These are phyloP conservation scores for Lentinula raphanica DNA, from an alignment of 768 basidiomycete species.

Conservation along the genomic window DNA sequence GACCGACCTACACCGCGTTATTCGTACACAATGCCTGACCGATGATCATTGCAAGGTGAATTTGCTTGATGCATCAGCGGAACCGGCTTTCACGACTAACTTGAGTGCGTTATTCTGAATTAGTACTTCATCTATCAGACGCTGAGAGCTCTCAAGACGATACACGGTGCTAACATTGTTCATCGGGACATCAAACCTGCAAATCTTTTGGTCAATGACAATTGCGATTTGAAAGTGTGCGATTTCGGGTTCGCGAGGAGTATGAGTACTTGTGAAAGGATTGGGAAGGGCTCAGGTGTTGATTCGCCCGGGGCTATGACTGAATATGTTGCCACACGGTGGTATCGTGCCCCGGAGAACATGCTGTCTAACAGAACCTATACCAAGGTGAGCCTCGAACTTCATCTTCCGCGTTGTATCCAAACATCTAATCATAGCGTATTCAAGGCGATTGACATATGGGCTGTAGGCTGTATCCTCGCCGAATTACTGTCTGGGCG, in stretches of 20 bases:
- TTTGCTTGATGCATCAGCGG: background rate
- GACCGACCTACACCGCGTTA: slow-evolving; percentile 88
- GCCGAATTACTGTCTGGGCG: slow-evolving; percentile 96
- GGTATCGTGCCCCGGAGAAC: slow-evolving; percentile 99
- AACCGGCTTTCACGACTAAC: background rate
- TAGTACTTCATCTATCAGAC: slow-evolving; percentile 95
- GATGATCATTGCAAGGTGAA: slow-evolving; percentile 63
- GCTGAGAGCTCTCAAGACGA: slow-evolving; percentile 88
- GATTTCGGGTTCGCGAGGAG: slow-evolving; percentile 96
- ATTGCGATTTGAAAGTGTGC: slow-evolving; percentile 92
- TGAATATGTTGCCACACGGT: slow-evolving; percentile 95
- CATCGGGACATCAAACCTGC: slow-evolving; percentile 96
- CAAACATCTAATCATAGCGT: slow-evolving; percentile 6
- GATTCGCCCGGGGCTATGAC: slow-evolving; percentile 52
- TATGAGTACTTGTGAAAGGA: slow-evolving; percentile 79
- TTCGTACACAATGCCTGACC: slow-evolving; percentile 89
- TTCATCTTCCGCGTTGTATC: background rate
- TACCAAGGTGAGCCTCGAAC: slow-evolving; percentile 57
- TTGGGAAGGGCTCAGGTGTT: slow-evolving; percentile 78
- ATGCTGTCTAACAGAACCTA: slow-evolving; percentile 99
- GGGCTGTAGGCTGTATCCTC: slow-evolving; percentile 84
- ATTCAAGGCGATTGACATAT: slow-evolving; percentile 73
- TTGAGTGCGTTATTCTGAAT: slow-evolving; percentile 27
- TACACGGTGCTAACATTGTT: slow-evolving; percentile 95
- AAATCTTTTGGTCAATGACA: slow-evolving; percentile 94